Percentiles rank a stretch among this genome's conserved stretches.
Evolutionary conservation across 495 filamentous ascomycete genomes (phyloP).

Genomic region (Cercophora samala): DNA sequence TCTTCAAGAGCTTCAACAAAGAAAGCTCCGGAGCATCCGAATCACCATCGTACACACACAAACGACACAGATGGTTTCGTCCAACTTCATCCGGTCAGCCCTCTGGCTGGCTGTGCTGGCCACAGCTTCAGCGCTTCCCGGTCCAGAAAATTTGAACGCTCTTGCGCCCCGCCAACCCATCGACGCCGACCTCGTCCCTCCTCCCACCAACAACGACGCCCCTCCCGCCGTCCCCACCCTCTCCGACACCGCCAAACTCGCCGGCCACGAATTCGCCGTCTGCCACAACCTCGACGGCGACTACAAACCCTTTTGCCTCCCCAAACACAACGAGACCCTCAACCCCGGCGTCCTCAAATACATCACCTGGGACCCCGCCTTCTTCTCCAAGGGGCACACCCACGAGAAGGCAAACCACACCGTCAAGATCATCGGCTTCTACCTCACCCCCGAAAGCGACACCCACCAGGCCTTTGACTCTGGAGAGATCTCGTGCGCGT

Average conservation of each 20-base stretch:
- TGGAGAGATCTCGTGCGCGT: not conserved
- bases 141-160: not conserved
- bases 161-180: not conserved
- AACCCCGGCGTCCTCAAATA: not conserved
- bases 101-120: not conserved
- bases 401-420: not conserved
- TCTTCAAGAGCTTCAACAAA: not conserved
- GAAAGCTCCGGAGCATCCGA: not conserved
- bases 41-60: not conserved
- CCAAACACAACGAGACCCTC: constrained; percentile 5
- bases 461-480: constrained; percentile 4
- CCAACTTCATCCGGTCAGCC: not conserved
- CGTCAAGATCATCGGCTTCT: constrained; percentile 2
- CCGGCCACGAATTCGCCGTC: not conserved
- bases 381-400: not conserved
- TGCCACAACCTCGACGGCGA: constrained; percentile 5
- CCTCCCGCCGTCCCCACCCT: too few relatives aligned
- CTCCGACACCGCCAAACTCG: not conserved
- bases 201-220: not conserved
- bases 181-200: constrained; percentile 1
- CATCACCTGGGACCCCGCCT: not conserved
- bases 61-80: not conserved
- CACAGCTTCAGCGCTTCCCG: not conserved
- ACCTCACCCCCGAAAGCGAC: constrained; percentile 1
- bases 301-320: not conserved